Conservation (phyloP, 2,329 filamentous ascomycete species). For the Colletotrichum tofieldiae region DNA sequence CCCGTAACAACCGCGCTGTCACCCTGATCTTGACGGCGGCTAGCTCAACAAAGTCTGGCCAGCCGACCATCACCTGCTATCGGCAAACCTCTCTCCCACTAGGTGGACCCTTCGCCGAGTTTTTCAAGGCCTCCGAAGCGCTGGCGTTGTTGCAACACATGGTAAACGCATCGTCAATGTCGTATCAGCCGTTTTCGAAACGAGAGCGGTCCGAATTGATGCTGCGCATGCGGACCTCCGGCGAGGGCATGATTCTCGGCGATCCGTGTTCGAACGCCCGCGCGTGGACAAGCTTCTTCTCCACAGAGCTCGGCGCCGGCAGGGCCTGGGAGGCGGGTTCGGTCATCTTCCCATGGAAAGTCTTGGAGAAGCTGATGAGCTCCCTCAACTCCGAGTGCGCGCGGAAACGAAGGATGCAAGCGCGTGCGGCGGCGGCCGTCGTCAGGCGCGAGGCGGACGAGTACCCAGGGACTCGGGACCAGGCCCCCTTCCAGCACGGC, state of each 20-base stretch:
- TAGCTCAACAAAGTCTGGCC: neutral
- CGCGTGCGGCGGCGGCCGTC: neutral
- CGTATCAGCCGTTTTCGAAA: conserved; percentile 22
- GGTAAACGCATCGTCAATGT: conserved; percentile 37
- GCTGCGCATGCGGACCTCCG: conserved; percentile 32
- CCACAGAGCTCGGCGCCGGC: conserved; percentile 30
- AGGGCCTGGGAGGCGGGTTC: conserved; percentile 35
- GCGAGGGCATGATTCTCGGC: conserved; percentile 34
- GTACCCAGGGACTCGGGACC: conserved; percentile 1
- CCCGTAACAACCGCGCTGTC: conserved; percentile 35
- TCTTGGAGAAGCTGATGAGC: conserved; percentile 38
- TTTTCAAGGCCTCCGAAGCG: conserved; percentile 41
- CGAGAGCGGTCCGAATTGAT: conserved; percentile 34
- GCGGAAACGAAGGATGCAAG: conserved; percentile 24
- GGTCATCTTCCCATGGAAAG: conserved; percentile 35
- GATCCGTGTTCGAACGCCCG: conserved; percentile 37
- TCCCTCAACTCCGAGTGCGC: conserved; percentile 34
- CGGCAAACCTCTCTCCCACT: conserved; percentile 33
- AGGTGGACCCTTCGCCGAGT: conserved; percentile 29
- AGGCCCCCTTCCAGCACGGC: neutral
- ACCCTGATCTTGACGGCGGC: conserved; percentile 34
- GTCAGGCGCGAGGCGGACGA: conserved; percentile 29
- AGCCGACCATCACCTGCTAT: conserved; percentile 35
- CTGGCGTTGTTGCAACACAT: conserved; percentile 35
- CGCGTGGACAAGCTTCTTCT: conserved; percentile 40